Evolutionary conservation across 345 rosid genomes (phyloP).

Genomic region (Salix arbutifolia): DNA sequence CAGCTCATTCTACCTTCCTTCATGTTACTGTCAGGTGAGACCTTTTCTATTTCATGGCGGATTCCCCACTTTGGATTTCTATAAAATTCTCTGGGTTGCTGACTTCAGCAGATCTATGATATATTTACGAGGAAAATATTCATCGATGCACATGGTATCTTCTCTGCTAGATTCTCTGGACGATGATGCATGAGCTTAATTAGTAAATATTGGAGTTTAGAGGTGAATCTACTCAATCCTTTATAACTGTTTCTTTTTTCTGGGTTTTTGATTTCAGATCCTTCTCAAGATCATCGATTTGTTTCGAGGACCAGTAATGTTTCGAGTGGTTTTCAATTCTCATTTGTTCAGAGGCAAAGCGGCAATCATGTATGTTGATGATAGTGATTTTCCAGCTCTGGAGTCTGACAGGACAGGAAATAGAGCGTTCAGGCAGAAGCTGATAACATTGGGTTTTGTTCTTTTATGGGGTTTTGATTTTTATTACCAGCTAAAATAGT

Average conservation of each 20-base stretch:
- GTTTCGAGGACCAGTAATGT: not conserved
- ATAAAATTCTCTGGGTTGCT: not conserved
- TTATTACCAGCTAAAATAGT: constrained; percentile 9
- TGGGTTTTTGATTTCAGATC: constrained; percentile 19
- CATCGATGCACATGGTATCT: not conserved
- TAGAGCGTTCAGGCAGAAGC: not conserved
- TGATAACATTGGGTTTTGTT: constrained; percentile 2
- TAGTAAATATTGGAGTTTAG: not conserved
- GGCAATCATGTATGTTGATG: not conserved
- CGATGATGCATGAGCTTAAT: not conserved
- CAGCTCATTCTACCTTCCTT: not conserved
- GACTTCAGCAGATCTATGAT: constrained; percentile 37
- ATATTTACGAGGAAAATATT: constrained; percentile 14
- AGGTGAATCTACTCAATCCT: not conserved
- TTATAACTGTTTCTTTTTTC: not conserved
- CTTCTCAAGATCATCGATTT: constrained; percentile 16
- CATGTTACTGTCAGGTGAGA: constrained; percentile 33
- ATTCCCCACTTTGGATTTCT: not conserved
- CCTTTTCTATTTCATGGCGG: not conserved
- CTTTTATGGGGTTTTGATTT: constrained; percentile 15
- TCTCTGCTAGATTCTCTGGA: not conserved
- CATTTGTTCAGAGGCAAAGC: not conserved
- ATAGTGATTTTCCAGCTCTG: not conserved
- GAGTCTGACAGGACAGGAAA: not conserved
- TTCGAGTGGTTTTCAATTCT: constrained; percentile 2